phyloP scores from a whole-genome alignment of 768 basidiomycete genomes.

The Hygrophorus pudorinus region DNA sequence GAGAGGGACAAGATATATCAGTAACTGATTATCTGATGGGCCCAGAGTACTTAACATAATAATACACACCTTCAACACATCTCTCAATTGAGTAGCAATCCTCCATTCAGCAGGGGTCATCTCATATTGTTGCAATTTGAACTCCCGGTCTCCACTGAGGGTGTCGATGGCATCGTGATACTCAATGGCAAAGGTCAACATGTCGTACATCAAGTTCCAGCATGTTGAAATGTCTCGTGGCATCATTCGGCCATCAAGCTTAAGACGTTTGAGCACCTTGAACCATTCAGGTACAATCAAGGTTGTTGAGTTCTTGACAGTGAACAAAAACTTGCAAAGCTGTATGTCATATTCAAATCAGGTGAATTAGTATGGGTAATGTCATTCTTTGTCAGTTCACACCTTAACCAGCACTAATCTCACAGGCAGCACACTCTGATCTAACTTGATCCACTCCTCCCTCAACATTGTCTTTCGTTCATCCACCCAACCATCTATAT shows the following conservation, averaged over 20 bases:
- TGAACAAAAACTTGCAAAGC: slow-evolving; percentile 15
- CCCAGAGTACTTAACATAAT: too few relatives aligned
- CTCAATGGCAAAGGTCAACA: slow-evolving; percentile 19
- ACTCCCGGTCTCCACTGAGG: too few relatives aligned
- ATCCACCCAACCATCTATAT: too few relatives aligned
- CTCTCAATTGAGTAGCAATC: slow-evolving; percentile 15
- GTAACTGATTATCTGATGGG: too few relatives aligned
- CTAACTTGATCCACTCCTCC: too few relatives aligned
- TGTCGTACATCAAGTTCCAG: slow-evolving; percentile 27
- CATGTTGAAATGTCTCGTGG: slow-evolving; percentile 23
- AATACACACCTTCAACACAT: slow-evolving; percentile 17
- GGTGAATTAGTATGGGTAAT: too few relatives aligned
- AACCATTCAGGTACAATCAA: slow-evolving; percentile 22
- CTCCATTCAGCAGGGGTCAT: slow-evolving; percentile 17
- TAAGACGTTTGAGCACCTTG: slow-evolving; percentile 3
- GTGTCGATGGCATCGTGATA: slow-evolving; percentile 17
- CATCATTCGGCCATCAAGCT: slow-evolving; percentile 11
- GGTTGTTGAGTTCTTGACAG: slow-evolving; percentile 20
- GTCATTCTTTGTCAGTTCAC: too few relatives aligned
- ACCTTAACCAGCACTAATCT: too few relatives aligned
- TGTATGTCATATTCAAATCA: too few relatives aligned
- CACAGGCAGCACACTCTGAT: too few relatives aligned
- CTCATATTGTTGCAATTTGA: slow-evolving; percentile 12
- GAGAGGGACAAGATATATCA: background rate
- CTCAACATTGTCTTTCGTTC: too few relatives aligned